Evolutionary conservation across 192 early-diverging fungal genomes (phyloP), one percentile per base, ranked within the genome.

Genomic region (Dissophora globulifera): DNA sequence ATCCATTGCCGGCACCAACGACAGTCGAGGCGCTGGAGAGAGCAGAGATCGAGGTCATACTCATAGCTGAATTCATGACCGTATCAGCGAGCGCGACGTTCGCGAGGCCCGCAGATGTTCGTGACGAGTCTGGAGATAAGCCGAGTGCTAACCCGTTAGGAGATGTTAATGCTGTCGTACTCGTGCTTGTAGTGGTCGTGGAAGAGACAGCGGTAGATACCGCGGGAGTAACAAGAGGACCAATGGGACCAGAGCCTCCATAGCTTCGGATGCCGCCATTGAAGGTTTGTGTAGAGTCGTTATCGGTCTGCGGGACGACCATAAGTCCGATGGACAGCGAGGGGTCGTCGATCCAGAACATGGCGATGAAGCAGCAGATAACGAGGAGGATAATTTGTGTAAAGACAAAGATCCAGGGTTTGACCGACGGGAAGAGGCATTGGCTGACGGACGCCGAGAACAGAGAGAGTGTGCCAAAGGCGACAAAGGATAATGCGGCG

Each of bases 321-420:
- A 67, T 76, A 8, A 67, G 51, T 0, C 72, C 72, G 40, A 76
- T 67, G 3, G 57, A 61, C 25, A 76, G 58, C 1, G 57, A 41
- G 13, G 72, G 72, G 25, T 76, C 72, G 17, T 76, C 58, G 38
- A 76, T 56, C 72, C 72, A 76, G 46, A 70, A 79, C 76, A 68
- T 69, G 60, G 76, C 76, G 45, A 71, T 71, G 49, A 69, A 71
- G 43, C 60, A 59, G 26, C 67, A 69, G 29, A 71, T 60, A 25
- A 79, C 69, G 7, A 79, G 56, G 33, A 71, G 63, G 30, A 66
- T 61, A 43, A 79, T 49, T 20, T 71, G 67, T 1, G 78, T 65
- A 10, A 71, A 71, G 9, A 69, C 68, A 57, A 71, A 71, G 10
- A 71, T 56, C 69, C 66, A 71, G 29, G 78, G 64, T 2, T 35